Evolutionary conservation across 352 stramenopile genomes (phyloP).

Genomic region (Albugo laibachii): DNA sequence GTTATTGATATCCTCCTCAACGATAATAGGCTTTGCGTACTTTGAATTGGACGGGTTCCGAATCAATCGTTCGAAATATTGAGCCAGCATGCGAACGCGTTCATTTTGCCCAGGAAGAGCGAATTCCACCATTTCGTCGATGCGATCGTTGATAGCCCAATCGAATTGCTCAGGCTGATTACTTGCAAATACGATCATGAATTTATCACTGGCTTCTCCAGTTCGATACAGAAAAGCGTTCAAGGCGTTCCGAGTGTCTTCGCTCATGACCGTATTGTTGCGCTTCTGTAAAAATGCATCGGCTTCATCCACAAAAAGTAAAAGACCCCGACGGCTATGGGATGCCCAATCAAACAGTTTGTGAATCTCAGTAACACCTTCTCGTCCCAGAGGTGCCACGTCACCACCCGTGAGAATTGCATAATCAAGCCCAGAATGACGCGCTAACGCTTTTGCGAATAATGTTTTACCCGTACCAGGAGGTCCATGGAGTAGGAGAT

Average conservation of each 20-base stretch:
- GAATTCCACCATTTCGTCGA: slow-evolving; percentile 99
- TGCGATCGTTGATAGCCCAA: slow-evolving; percentile 97
- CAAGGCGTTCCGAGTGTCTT: slow-evolving; percentile 97
- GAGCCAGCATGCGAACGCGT: slow-evolving; percentile 91
- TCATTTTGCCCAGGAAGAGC: slow-evolving; percentile 85
- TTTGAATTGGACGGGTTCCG: slow-evolving; percentile 62
- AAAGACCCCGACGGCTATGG: slow-evolving; percentile 84
- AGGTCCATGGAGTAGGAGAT: slow-evolving; percentile 94
- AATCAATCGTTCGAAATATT: slow-evolving; percentile 98
- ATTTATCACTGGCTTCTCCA: slow-evolving; percentile 93
- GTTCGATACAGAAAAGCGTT: slow-evolving; percentile 99
- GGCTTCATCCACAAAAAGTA: slow-evolving; percentile 98
- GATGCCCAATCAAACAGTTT: slow-evolving; percentile 99
- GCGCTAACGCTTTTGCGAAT: slow-evolving; percentile 93
- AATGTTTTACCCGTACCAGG: slow-evolving; percentile 98
- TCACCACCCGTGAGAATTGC: slow-evolving; percentile 97
- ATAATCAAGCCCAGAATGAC: slow-evolving; percentile 95
- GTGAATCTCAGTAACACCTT: slow-evolving; percentile 98
- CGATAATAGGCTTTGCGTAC: slow-evolving; percentile 76
- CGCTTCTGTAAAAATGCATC: slow-evolving; percentile 98
- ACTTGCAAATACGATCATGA: slow-evolving; percentile 99
- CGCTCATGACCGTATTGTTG: slow-evolving; percentile 83
- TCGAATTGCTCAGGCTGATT: slow-evolving; percentile 99
- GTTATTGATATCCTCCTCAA: slow-evolving; percentile 83
- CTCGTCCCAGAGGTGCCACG: slow-evolving; percentile 91